A percentile compares a stretch with the other conserved stretches of the same genome.
Conservation (phyloP, 2,329 filamentous ascomycete genomes). For the Neonectria magnoliae region DNA sequence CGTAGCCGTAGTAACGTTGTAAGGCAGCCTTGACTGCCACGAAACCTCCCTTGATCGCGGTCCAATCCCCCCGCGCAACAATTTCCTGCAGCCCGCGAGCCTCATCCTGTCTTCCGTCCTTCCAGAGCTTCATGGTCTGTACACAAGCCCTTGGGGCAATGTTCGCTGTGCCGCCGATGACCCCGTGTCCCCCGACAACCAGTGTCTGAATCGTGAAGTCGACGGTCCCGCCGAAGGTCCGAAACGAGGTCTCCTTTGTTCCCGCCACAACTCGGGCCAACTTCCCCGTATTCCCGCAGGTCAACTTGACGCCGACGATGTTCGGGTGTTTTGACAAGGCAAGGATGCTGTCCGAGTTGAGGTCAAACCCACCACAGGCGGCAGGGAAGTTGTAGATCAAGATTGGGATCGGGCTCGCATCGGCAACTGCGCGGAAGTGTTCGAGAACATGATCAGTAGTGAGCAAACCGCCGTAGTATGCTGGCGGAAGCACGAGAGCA, state of each 20-base stretch:
- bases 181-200: slow-evolving; percentile 74
- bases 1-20: slow-evolving; percentile 71
- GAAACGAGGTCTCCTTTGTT: slow-evolving; percentile 58
- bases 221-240: slow-evolving; percentile 77
- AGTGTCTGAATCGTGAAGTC: slow-evolving; percentile 79
- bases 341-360: slow-evolving; percentile 66
- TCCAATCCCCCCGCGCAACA: slow-evolving; percentile 75
- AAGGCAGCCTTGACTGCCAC: slow-evolving; percentile 75
- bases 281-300: slow-evolving; percentile 72
- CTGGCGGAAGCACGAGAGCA: slow-evolving; percentile 73
- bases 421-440: slow-evolving; percentile 72
- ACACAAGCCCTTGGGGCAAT: slow-evolving; percentile 73
- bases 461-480: slow-evolving; percentile 72
- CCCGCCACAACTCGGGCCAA: slow-evolving; percentile 60
- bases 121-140: slow-evolving; percentile 68
- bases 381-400: slow-evolving; percentile 73
- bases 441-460: slow-evolving; percentile 65
- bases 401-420: slow-evolving; percentile 65
- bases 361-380: slow-evolving; percentile 65
- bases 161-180: slow-evolving; percentile 78
- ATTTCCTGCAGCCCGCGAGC: slow-evolving; percentile 71
- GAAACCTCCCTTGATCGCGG: slow-evolving; percentile 74
- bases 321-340: slow-evolving; percentile 63
- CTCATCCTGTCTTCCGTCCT: slow-evolving; percentile 65
- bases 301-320: slow-evolving; percentile 71